Base-by-base conservation (phyloP, 164 flowering plant species). In the Sextonia rubra region DNA sequence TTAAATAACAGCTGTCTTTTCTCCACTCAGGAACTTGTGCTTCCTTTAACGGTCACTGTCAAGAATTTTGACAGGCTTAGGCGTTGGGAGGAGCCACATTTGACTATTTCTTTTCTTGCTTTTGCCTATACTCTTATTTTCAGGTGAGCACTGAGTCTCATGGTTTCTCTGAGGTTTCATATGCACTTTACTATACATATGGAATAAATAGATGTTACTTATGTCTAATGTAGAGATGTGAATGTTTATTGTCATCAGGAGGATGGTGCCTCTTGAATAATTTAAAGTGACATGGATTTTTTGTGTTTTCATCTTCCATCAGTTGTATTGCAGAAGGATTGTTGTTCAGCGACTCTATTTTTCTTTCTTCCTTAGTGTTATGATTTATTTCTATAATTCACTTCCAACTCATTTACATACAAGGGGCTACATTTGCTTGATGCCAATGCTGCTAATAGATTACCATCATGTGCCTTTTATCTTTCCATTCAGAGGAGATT, bases 11-110 rank as follows among this genome's bases (percentile, higher is more conserved):
- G 22, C 29, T 26, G 27, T 25, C 60, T 75, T 44, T 14, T 72
- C 56, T 47, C 48, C 32, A 60, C 47, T 7, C 88, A 95, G 99
- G 99, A 95, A 84, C 90, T 95, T 60, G 56, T 92, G 74, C 86
- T 95, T 80, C 99, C 99, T 49, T 65, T 91, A 66, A 79, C 83
- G 2, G 60, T 85, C 32, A 73, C 70, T 64, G 86, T 80, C 56
- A 81, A 80, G 73, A 85, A 80, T 58, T 85, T 91, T 77, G 94
- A 90, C 25, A 88, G 82, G 64, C 94, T 95, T 60, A 81, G 94
- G 81, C 85, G 83, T 64, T 95, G 99, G 99, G 93, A 95, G 81
- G 88, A 92, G 79, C 99, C 99, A 61, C 85, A 82, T 48, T 74
- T 85, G 76, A 91, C 99, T 15, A 72, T 88, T 68, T 85, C 94